phyloP scores from a whole-genome alignment of 1,284 basidiomycete species.

The Trichosporon coremiiforme region DNA sequence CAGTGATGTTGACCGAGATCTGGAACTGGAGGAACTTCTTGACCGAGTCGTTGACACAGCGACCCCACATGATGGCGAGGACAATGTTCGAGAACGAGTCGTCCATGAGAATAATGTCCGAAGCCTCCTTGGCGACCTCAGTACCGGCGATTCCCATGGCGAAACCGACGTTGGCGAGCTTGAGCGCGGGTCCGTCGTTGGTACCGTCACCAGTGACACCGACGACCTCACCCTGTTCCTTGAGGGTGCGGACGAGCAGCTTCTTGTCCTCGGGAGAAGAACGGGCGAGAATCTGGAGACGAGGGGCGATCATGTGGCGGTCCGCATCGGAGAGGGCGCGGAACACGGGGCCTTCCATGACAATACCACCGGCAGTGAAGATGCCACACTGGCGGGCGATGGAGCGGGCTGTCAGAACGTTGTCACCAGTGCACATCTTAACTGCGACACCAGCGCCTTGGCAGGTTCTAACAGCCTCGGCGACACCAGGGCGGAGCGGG shows the following conservation, averaged over 20 bases:
- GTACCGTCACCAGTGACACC: slow-evolving; percentile 98
- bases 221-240: slow-evolving; percentile 85
- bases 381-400: slow-evolving; percentile 93
- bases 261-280: slow-evolving; percentile 98
- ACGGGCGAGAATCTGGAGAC: slow-evolving; percentile 72
- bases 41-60: slow-evolving; percentile 96
- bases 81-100: slow-evolving; percentile 97
- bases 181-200: slow-evolving; percentile 95
- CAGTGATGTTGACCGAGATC: slow-evolving; percentile 92
- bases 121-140: slow-evolving; percentile 98
- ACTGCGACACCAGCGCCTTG: slow-evolving; percentile 87
- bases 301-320: slow-evolving; percentile 60
- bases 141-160: slow-evolving; percentile 99
- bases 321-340: slow-evolving; percentile 60
- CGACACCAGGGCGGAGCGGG: slow-evolving; percentile 86
- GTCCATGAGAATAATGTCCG: slow-evolving; percentile 98
- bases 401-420: slow-evolving; percentile 83
- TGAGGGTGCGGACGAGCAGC: slow-evolving; percentile 84
- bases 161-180: slow-evolving; percentile 90
- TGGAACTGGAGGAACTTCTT: slow-evolving; percentile 99
- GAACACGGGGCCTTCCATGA: slow-evolving; percentile 70
- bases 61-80: slow-evolving; percentile 97
- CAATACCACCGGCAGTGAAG: slow-evolving; percentile 58
- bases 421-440: slow-evolving; percentile 99
- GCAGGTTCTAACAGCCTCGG: slow-evolving; percentile 82